Evolutionary conservation across 495 filamentous ascomycete genomes (phyloP), one percentile per base, ranked within the genome.

Genomic region (Aspergillus steynii): DNA sequence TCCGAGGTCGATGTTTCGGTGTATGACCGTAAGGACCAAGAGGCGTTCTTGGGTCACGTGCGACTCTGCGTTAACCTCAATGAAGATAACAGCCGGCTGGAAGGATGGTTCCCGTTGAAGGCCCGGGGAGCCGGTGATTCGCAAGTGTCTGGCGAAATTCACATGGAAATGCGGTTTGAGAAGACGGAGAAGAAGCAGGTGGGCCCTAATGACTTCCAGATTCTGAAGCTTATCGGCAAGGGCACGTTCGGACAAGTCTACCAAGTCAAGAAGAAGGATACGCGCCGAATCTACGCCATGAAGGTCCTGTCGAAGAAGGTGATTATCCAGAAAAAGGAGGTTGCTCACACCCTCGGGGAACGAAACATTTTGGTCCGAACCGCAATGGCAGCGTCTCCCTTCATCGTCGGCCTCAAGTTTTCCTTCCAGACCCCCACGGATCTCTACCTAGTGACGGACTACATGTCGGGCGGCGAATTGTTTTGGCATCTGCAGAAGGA

Each of bases 171-270:
- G 61, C 83, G 80, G 29, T 98, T 93, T 71, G 91, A 97, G 68
- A 86, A 88, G 70, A 91, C 88, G n/a, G 92, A 95, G 50, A 92
- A 90, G 80, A 93, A 87, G 75, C 91, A 96, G 65, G 96, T 93
- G 60, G 95, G 95, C 3, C 96, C 95, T n/a, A 91, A 91, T 63
- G 96, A 99, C 71, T 99, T 99, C 77, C 85, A 94, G 65, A 93
- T 98, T 58, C 77, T 99, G 61, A 94, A 96, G 72, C 86, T 99
- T 29, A 98, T 99, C 69, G 95, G 95, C 47, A 98, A 96, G 77
- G 95, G 92, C 69, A 99, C 96, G 0, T 99, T 99, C 73, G 95
- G 95, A n/a, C 96, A 99, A 74, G 95, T 99, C 3, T 99, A 97
- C 67, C 95, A 98, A 68, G 95, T 98, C n/a, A 90, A 92, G 64